Evolutionary conservation across 2,329 filamentous ascomycete genomes (phyloP).

Genomic region (Neonectria punicea): DNA sequence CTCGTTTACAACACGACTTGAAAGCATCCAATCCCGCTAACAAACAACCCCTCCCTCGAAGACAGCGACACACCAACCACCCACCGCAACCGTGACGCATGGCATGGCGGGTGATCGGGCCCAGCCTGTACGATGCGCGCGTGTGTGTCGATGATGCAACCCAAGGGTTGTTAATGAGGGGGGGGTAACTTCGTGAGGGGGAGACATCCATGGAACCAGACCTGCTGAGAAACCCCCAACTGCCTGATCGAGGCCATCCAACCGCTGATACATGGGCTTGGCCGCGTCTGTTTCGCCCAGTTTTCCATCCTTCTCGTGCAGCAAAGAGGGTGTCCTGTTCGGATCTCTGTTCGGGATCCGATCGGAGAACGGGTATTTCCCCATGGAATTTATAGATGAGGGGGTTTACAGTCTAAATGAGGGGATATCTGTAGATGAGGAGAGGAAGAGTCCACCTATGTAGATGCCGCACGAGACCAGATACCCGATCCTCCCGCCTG

Average conservation of each 20-base stretch:
- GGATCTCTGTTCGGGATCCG: slow-evolving; percentile 25
- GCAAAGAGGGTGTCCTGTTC: slow-evolving; percentile 25
- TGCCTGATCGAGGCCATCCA: slow-evolving; percentile 20
- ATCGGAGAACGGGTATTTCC: slow-evolving; percentile 16
- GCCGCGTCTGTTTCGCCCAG: neutral
- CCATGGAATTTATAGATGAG: neutral
- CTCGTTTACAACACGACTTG: neutral
- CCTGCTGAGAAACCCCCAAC: slow-evolving; percentile 16
- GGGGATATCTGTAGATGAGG: neutral
- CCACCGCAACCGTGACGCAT: slow-evolving; percentile 2
- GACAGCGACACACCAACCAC: slow-evolving; percentile 3
- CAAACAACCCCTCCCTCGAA: neutral
- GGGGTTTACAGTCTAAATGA: neutral
- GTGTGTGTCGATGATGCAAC: slow-evolving; percentile 11
- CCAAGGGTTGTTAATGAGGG: neutral
- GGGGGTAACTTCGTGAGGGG: slow-evolving; percentile 9
- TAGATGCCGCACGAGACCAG: neutral
- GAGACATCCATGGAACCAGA: slow-evolving; percentile 7
- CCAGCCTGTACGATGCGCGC: slow-evolving; percentile 16
- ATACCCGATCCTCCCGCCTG: neutral
- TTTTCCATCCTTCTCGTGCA: slow-evolving; percentile 23
- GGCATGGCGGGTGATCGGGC: slow-evolving; percentile 19
- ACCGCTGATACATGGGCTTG: slow-evolving; percentile 4
- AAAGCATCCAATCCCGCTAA: neutral
- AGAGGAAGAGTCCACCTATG: neutral